Base-by-base conservation (phyloP, 129 eudicot species). In the Tagetes erecta region DNA sequence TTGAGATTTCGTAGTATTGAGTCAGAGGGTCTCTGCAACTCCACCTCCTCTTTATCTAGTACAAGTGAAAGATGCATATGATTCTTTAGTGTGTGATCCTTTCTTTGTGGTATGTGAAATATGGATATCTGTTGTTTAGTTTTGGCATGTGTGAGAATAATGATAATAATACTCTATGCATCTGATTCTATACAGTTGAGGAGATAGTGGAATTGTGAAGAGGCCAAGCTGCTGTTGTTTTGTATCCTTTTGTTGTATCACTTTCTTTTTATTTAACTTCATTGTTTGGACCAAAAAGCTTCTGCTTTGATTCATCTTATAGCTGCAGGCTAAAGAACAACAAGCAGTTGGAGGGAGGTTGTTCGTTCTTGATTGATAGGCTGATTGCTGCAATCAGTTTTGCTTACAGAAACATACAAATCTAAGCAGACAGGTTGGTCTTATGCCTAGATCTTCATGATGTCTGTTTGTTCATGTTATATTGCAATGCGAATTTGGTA, bases 181-280 rank as follows among this genome's bases (percentile, higher is more conserved):
- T 65, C 87, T 84, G 67, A 76, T 79, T 72, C 30, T 58, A 12
- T 58, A 67, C 53, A 71, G 57, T 45, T 58, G 85, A 70, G 76
- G 85, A 73, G 74, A 41, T 78, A 63, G 72, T 74, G 85, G 78
- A 74, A 68, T 77, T 86, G 85, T 83, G 65, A 75, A 79, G 85
- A 86, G 74, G 64, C 78, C 77, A 52, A 42, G 83, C 70, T 77
- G 67, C 65, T 47, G 80, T 40, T 52, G n/a, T 72, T 55, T 74
- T 83, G 78, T 86, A 83, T 86, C 87, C 86, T 83, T 80, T 0
- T 60, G 20, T 34, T 60, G 41, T 34, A 10, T 8, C 5, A 37
- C 11, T 60, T 60, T 20, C 3, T 34, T 34, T 35, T 35, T 27
- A 60, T 27, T n/a, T n/a, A 52, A 1, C 31, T 52, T 52, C 33